Base-by-base conservation (phyloP, 805 yeast species). In the Teunomyces tritomae region DNA sequence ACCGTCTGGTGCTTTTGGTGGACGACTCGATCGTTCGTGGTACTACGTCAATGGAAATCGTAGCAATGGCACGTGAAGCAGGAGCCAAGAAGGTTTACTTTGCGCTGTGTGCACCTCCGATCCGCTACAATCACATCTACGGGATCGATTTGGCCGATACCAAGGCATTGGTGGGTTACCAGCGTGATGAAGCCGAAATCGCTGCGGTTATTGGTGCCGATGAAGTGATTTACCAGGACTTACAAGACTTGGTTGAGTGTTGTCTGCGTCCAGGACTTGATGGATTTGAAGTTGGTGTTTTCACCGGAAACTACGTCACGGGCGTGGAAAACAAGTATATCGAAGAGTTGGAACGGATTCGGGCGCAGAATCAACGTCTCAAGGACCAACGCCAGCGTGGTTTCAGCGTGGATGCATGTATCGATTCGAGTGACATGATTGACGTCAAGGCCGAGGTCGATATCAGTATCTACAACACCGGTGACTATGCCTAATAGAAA, bases 101-200 rank as follows among this genome's bases (percentile, higher is more conserved):
- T 67, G 99, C 99, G 0, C 88, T 96, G 24, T 94, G 97, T 62
- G 96, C 99, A 11, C 99, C 99, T 27, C 95, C 97, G n/a, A 94
- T 94, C 59, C 82, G 99, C 68, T 83, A 76, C 70, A 94, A 94
- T 71, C 99, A 94, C 65, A 89, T 94, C 49, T 94, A 94, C 67
- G 99, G 99, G 65, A 94, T 94, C 56, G 99, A 94, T 72, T 79
- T 94, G 52, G 98, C 99, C 27, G 98, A 94, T 62, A 88, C 92
- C 43, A 87, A 83, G 67, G 96, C 96, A 8, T 76, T 94, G 30
- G 97, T 94, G 39, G 99, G 97, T 5, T 94, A 80, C 68, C 74
- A 85, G 57, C 82, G 86, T 58, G 72, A 83, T 7, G 92, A 84
- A 52, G 82, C 80, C 1, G 89, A 88, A 65, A 84, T 94, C 54